These are phyloP conservation scores for Plantago rigida DNA, from an alignment of 305 asterid genomes.

Conservation along the genomic window DNA sequence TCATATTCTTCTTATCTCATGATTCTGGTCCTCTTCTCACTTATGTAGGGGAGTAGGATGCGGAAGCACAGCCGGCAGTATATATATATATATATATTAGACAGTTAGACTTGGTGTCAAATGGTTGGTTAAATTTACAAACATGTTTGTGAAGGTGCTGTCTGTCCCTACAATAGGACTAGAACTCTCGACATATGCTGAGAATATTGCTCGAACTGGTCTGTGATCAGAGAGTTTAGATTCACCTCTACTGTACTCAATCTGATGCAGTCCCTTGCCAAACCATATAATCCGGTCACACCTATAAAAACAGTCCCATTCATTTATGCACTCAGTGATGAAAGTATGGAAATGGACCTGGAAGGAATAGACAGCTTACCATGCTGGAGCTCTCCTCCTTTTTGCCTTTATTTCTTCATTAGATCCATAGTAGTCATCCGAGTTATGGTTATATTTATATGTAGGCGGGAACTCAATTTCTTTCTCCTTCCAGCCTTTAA, in stretches of 20 bases:
- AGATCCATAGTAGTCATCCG: slow-evolving; percentile 52
- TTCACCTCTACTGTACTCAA: slow-evolving; percentile 44
- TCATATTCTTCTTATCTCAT: too few relatives aligned
- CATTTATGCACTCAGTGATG: background rate
- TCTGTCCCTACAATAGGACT: slow-evolving; percentile 24
- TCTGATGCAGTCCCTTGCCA: slow-evolving; percentile 53
- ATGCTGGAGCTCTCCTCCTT: slow-evolving; percentile 52
- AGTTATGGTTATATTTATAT: slow-evolving; percentile 44
- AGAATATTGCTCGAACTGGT: slow-evolving; percentile 50
- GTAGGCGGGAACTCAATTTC: slow-evolving; percentile 57
- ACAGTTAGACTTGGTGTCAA: background rate
- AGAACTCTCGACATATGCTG: slow-evolving; percentile 34
- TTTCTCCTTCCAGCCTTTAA: slow-evolving; percentile 54
- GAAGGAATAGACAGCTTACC: slow-evolving; percentile 34
- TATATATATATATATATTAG: background rate
- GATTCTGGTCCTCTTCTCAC: background rate
- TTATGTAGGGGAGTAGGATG: background rate
- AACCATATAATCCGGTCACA: slow-evolving; percentile 61
- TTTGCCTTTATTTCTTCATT: slow-evolving; percentile 31
- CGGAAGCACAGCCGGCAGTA: background rate
- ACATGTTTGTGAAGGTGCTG: background rate
- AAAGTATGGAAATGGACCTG: slow-evolving; percentile 9
- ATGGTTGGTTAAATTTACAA: background rate
- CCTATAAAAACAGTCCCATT: slow-evolving; percentile 34
- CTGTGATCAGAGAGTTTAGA: slow-evolving; percentile 55